Evolutionary conservation across 768 basidiomycete genomes (phyloP), one percentile per base, ranked within the genome.

Genomic region (Lactarius vividus): DNA sequence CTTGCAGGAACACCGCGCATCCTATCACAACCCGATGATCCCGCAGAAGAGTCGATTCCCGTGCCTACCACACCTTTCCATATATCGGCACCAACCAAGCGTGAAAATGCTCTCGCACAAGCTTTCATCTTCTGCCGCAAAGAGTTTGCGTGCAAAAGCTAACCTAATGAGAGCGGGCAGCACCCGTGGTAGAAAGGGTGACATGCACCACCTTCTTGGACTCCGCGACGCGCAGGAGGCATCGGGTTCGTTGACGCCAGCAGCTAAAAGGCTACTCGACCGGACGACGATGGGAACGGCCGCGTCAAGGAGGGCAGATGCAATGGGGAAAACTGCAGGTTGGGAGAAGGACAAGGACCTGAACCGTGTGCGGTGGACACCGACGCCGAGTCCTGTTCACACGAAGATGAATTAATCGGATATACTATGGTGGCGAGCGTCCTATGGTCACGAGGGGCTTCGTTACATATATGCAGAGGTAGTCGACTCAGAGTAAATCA

Each of bases 1-100:
- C 81, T 98, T 28, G 86, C 88, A 69, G 89, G 92, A 18, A 98
- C 97, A 10, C 97, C 97, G 3, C 88, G 96, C 61, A 83, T 97
- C 5, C 83, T 98, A 69, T 86, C 87, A 13, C 80, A 83, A 71
- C 77, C 82, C 11, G 83, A 87, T 40, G 84, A 89, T 70, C 78
- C 82, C 4, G 74, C 77, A 2, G 82, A 83, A 62, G 63, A 69
- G 10, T 70, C 73, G 10, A 69, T 78, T 57, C 77, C 76, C 9
- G 76, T 79, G 18, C 80, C 84, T 6, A 81, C 77, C 57, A 88
- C 88, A 11, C 87, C 90, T 3, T 99, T 98, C 77, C 87, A 84
- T 42, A 84, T 99, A 63, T 82, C 88, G 1, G 85, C 85, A 28
- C 88, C 90, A 0, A 84, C 89, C n/a, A 80, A 83, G 31, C 84